Percentiles rank a stretch among this genome's conserved stretches.
Conservation (phyloP, 1,284 basidiomycete species). For the Phylloboletellus chloephorus region DNA sequence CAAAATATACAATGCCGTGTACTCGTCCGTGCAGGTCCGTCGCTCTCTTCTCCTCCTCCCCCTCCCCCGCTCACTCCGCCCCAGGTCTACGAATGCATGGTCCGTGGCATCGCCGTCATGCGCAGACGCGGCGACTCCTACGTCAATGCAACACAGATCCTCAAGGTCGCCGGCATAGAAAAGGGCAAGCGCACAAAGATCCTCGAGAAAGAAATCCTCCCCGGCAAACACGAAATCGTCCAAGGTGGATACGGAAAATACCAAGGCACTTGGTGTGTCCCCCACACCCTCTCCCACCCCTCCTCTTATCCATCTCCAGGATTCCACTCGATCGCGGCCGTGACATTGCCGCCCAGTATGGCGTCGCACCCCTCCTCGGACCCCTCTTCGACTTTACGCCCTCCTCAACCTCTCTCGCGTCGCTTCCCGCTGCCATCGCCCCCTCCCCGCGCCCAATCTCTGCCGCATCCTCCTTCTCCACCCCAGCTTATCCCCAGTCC, state of each 20-base stretch:
- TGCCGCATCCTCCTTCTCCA: conserved; percentile 45
- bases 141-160: conserved; percentile 97
- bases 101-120: conserved; percentile 98
- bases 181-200: conserved; percentile 97
- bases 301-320: conserved; percentile 43
- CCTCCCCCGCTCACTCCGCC: conserved; percentile 24
- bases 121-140: conserved; percentile 89
- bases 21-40: conserved; percentile 76
- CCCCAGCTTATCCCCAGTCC: conserved; percentile 46
- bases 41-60: conserved; percentile 4
- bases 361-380: conserved; percentile 76
- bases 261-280: conserved; percentile 90
- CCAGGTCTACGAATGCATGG: conserved; percentile 93
- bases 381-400: conserved; percentile 92
- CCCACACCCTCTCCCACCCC: conserved; percentile 4
- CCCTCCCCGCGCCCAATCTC: conserved; percentile 49
- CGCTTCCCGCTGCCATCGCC: conserved; percentile 52
- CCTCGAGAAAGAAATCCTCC: conserved; percentile 94
- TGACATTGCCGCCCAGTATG: conserved; percentile 87
- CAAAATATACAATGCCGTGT: conserved; percentile 86
- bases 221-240: conserved; percentile 96
- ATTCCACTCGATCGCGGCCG: conserved; percentile 88
- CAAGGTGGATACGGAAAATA: conserved; percentile 99
- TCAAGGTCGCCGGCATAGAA: conserved; percentile 98
- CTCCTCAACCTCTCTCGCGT: conserved; percentile 56